Conservation (phyloP, 192 early-diverging fungal genomes). For the Spinellus fusiger region DNA sequence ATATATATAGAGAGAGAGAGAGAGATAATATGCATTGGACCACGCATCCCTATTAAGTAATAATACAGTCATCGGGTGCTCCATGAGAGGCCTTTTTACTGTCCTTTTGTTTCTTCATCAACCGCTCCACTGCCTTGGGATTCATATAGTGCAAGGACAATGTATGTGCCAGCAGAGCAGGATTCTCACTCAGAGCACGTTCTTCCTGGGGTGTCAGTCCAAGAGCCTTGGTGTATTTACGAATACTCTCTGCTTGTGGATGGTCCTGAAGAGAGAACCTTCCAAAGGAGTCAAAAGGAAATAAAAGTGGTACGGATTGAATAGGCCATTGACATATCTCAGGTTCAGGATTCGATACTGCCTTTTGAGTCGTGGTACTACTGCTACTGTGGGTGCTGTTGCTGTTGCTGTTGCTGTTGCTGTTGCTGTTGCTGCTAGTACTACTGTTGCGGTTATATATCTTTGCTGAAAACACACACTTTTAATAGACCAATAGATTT, state of each 20-base stretch:
- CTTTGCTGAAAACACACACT: constrained; percentile 28
- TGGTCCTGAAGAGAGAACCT: constrained; percentile 6
- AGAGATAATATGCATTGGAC: neutral
- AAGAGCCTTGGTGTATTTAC: constrained; percentile 9
- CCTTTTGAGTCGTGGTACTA: neutral
- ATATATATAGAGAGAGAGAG: neutral
- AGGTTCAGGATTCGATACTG: too few species aligned
- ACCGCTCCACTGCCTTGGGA: neutral
- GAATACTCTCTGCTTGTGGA: constrained; percentile 12
- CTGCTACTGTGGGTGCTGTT: neutral
- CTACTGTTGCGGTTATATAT: constrained; percentile 14
- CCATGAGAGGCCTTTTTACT: neutral
- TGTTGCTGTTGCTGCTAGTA: too few species aligned
- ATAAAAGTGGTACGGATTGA: too few species aligned
- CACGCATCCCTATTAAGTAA: neutral
- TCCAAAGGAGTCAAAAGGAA: too few species aligned
- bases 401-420: neutral
- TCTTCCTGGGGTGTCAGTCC: constrained; percentile 18
- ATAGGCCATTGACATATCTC: too few species aligned
- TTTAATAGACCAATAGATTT: too few species aligned
- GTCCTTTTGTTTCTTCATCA: neutral
- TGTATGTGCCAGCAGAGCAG: constrained; percentile 15
- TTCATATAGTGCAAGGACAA: neutral
- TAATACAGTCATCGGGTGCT: neutral
- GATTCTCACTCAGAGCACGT: constrained; percentile 10